Evolutionary conservation across 768 basidiomycete species (phyloP), one percentile per base, ranked within the genome.

Genomic region (Lactarius quietus): DNA sequence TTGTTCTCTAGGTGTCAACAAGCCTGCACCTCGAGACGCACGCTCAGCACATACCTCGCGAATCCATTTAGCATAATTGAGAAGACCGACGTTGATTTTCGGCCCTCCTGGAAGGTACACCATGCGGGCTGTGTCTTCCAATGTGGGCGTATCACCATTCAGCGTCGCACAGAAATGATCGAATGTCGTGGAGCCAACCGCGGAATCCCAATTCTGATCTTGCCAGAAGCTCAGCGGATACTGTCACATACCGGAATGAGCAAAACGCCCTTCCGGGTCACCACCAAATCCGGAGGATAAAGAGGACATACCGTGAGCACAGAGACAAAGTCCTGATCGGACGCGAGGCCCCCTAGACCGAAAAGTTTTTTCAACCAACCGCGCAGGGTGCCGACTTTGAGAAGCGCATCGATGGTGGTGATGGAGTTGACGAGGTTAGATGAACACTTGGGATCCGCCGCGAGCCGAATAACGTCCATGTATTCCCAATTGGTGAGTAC

Each of bases 401-500:
- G 81, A 55, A 92, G 78, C 18, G 72, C 57, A 72, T 95, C 93
- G 64, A 95, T 82, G 6, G 81, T 80, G 17, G 73, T 64, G 64
- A 93, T 80, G 6, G 87, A 74, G 39, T 82, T 82, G 70, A 85
- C 81, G 43, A 92, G 76, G 70, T 85, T 85, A 20, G 73, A 71
- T 10, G 86, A 83, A 72, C 90, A 93, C 41, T 74, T 79, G 1
- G 82, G 78, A 68, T 90, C 85, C 5, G 89, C 89, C 41, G 83
- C 87, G 43, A 78, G 80, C 62, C 90, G 83, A 70, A 92, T 91
- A 71, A 95, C 82, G 59, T 94, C 91, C 81, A 86, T 88, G 77
- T 95, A 98, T 76, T 96, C 85, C 86, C 93, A 94, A 71, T 90
- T 93, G 64, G 83, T 78, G 33, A 95, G 76, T 5, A 85, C 76